Evolutionary conservation across 2,329 filamentous ascomycete genomes (phyloP).

Genomic region (Blastomyces gilchristii): DNA sequence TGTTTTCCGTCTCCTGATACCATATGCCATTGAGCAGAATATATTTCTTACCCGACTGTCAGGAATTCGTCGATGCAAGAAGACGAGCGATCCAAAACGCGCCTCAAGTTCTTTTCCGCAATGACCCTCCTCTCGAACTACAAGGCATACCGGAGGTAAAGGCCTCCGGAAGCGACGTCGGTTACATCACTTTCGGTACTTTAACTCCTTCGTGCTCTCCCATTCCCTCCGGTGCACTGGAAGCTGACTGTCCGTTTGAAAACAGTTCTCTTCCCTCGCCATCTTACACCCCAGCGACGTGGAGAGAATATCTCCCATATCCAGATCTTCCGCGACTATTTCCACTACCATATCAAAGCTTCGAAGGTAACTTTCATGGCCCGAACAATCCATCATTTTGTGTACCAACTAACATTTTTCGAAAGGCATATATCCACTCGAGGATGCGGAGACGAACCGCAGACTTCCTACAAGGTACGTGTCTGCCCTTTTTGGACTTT

Average conservation of each 20-base stretch:
- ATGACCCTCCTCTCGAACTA: conserved; percentile 85
- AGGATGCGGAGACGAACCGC: conserved; percentile 96
- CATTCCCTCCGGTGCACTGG: not conserved
- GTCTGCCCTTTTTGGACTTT: not conserved
- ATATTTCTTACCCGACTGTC: conserved; percentile 6
- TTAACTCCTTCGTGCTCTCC: conserved; percentile 1
- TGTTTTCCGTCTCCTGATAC: conserved; percentile 2
- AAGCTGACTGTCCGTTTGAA: conserved; percentile 13
- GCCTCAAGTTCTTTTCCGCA: conserved; percentile 91
- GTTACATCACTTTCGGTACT: conserved; percentile 95
- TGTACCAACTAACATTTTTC: conserved; percentile 2
- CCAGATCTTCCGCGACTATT: conserved; percentile 99
- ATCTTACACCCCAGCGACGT: conserved; percentile 81
- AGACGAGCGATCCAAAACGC: conserved; percentile 92
- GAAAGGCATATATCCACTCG: conserved; percentile 86
- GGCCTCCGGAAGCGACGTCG: conserved; percentile 69
- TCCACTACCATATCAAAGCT: conserved; percentile 99
- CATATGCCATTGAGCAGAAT: not conserved
- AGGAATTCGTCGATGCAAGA: conserved; percentile 92
- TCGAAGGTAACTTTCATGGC: conserved; percentile 56
- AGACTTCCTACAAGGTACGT: conserved; percentile 86
- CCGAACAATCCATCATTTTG: not conserved
- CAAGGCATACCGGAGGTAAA: conserved; percentile 76
- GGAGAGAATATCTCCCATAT: conserved; percentile 97
- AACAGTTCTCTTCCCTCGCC: conserved; percentile 84